Evolutionary conservation across 2,329 filamentous ascomycete species (phyloP), one percentile per base, ranked within the genome.

Genomic region (Fusarium lyarnte): DNA sequence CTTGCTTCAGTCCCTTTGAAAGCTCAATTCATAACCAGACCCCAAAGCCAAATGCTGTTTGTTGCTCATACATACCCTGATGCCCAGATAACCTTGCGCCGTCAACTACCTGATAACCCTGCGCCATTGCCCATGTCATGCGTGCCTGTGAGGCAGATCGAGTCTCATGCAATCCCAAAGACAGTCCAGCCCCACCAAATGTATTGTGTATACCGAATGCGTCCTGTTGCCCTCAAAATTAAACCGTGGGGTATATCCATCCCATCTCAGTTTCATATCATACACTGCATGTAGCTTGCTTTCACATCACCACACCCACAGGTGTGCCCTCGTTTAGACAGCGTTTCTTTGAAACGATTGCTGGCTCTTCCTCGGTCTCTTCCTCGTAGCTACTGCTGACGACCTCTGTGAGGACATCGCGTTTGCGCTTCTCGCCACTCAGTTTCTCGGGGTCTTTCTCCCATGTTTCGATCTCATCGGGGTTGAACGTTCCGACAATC

Each of bases 391-490:
- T 84, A 58, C 78, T 79, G 66, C 83, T 82, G 16, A 84, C 76
- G 36, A 83, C 79, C 52, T 84, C 81, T 7, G 78, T 74, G 6
- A 84, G 74, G 8, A 79, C 78, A 27, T 80, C 78, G 23, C 81
- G 80, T 67, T 83, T 83, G 7, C 79, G 76, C 68, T 82, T 82
- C 43, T 68, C 65, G 38, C 66, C 59, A 12, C 63, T 63, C 31
- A 78, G 77, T 52, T 81, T 78, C 72, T 85, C 82, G 12, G 76
- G 74, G 4, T 83, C 80, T 9, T 79, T 77, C 57, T 85, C 82
- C 81, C 84, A 87, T 3, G 83, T 85, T 62, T 87, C 84, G 54
- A 88, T 85, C 21, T 79, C 76, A 11, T 81, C 76, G 2, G 75
- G 64, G 55, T 85, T 80, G 53, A 84, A 81, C 4, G 66, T 54